Evolutionary conservation across 2,329 filamentous ascomycete genomes (phyloP), one percentile per base, ranked within the genome.

Genomic region (Cadophora malorum): DNA sequence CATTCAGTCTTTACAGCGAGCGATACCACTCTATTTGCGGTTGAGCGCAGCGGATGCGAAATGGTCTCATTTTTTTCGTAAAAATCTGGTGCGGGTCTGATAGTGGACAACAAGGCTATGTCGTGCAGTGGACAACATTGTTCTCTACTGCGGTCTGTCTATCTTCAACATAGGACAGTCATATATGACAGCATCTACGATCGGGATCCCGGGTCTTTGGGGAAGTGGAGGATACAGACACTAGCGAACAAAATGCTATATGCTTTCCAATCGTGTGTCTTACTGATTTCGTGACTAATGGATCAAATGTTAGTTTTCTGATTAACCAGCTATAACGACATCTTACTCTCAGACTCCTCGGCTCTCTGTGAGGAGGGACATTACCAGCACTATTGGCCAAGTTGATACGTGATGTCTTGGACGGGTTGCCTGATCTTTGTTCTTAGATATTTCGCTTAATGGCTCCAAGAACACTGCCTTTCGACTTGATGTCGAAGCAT

Each of bases 131-230:
- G n/a, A 21, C 8, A 16, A 31, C 12, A 31, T 8, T 25, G 10
- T 21, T 41, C 3, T 59, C 33, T 59, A 16, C 55, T 38, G 55
- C 55, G 55, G 21, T 59, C 9, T 59, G 55, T 59, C 55, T 59
- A 49, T n/a, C 3, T 59, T 35, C 55, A 59, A 59, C 55, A 59
- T 25, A 16, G 41, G 55, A 35, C 55, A 41, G 33, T 41, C 14
- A 41, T 38, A 16, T 41, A 10, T 23, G 55, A 41, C 55, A 35
- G 31, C 55, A 41, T 59, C 55, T 59, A 16, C 55, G 33, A 25
- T 59, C 12, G 33, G 3, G 33, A 41, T 41, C 21, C 33, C 41
- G 33, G 12, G 55, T 23, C 35, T 59, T 59, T 41, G 55, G 33
- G 31, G 9, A 41, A 41, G n/a, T 59, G 55, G 10, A 25, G n/a